These are phyloP conservation scores for Dispira parvispora DNA, from an alignment of 192 early-diverging fungal species.

Conservation along the genomic window DNA sequence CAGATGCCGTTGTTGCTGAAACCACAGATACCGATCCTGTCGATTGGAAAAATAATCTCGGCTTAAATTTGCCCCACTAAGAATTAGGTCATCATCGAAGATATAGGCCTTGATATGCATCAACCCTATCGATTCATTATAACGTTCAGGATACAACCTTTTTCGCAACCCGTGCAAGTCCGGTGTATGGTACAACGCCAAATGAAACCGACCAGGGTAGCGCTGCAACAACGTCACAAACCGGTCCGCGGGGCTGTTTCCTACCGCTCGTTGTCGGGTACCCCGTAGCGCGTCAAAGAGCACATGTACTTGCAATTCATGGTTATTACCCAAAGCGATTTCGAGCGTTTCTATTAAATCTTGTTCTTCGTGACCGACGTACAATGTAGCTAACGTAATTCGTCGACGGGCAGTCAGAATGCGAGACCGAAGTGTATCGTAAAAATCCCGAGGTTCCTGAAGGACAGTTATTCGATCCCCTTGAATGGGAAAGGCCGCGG, in stretches of 20 bases:
- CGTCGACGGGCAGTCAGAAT: constrained; percentile 50
- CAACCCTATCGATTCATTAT: constrained; percentile 86
- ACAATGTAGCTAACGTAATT: constrained; percentile 77
- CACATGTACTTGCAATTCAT: constrained; percentile 42
- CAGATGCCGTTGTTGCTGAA: constrained; percentile 33
- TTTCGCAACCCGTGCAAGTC: constrained; percentile 52
- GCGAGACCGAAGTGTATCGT: constrained; percentile 26
- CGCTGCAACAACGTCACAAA: constrained; percentile 41
- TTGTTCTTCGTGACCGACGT: constrained; percentile 66
- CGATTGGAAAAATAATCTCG: constrained; percentile 88
- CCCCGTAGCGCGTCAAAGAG: constrained; percentile 84
- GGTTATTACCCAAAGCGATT: constrained; percentile 31
- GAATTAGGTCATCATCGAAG: constrained; percentile 60
- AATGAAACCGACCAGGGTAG: constrained; percentile 42
- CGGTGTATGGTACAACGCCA: constrained; percentile 82
- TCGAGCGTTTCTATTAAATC: constrained; percentile 51
- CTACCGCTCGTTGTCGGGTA: constrained; percentile 32
- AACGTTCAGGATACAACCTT: constrained; percentile 57
- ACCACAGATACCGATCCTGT: constrained; percentile 85
- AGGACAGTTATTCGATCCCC: constrained; percentile 25
- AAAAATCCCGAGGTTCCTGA: constrained; percentile 35
- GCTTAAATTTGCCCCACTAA: constrained; percentile 76
- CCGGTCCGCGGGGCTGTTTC: constrained; percentile 47
- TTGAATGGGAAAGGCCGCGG: background rate
- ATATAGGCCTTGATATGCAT: constrained; percentile 90